Evolutionary conservation across 2,329 filamentous ascomycete genomes (phyloP).

Genomic region (Trichoderma lentiforme): DNA sequence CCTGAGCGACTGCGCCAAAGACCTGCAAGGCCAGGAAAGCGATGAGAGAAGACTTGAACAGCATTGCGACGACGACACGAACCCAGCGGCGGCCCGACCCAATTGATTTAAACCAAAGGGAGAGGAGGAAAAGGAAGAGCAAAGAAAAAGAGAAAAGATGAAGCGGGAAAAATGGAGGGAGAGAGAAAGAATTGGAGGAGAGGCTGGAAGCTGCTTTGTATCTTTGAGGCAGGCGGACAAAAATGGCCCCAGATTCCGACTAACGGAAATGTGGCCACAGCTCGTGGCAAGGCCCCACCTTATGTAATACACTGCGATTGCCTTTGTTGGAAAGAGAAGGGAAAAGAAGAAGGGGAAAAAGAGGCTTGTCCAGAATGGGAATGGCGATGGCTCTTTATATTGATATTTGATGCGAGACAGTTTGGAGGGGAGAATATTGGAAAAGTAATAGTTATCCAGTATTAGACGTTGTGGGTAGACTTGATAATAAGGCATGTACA

Average conservation of each 20-base stretch:
- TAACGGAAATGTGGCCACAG: conserved; percentile 21
- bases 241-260: not conserved
- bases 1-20: conserved; percentile 61
- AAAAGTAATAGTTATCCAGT: not conserved
- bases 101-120: conserved; percentile 11
- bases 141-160: conserved; percentile 11
- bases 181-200: conserved; percentile 1
- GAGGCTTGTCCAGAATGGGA: not conserved
- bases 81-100: conserved; percentile 6
- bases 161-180: not conserved
- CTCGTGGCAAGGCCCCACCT: conserved; percentile 6
- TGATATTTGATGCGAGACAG: not conserved
- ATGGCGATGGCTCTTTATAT: not conserved
- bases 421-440: not conserved
- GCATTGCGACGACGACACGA: conserved; percentile 50
- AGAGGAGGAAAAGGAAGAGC: not conserved
- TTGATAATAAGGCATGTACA: not conserved
- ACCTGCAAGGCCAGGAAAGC: conserved; percentile 68
- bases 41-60: conserved; percentile 69
- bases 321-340: not conserved
- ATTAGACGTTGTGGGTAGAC: not conserved
- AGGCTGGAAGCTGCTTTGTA: conserved; percentile 12
- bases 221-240: not conserved
- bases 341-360: not conserved
- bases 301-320: not conserved